phyloP scores from a whole-genome alignment of 257 asterid species.

The Apocynum venetum region DNA sequence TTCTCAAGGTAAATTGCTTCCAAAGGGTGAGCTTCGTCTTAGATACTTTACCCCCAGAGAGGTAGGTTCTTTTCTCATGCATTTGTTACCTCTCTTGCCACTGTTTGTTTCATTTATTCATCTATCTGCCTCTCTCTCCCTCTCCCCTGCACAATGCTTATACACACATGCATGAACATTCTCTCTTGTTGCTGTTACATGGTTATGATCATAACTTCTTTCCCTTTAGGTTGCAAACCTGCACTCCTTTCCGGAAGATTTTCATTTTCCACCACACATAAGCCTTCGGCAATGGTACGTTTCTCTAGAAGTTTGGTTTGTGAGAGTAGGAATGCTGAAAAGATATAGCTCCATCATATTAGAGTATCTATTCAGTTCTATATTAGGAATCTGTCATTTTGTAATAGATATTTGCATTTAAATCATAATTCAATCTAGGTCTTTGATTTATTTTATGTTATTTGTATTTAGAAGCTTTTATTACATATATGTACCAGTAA shows the following conservation, averaged over 20 bases:
- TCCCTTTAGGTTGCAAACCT: conserved; percentile 71
- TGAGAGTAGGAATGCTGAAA: neutral
- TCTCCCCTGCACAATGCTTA: neutral
- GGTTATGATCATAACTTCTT: neutral
- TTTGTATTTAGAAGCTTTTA: neutral
- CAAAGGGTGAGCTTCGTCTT: conserved; percentile 55
- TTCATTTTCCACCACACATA: conserved; percentile 66
- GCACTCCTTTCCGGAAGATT: conserved; percentile 76
- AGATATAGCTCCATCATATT: neutral
- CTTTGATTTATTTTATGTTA: neutral
- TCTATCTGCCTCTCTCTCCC: neutral
- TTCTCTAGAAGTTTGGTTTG: neutral
- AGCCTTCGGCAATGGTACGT: conserved; percentile 86
- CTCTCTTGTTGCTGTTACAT: neutral
- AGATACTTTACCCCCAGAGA: conserved; percentile 96
- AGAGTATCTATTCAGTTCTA: neutral
- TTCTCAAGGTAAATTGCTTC: conserved; percentile 28
- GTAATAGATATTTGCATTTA: neutral
- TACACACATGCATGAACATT: neutral
- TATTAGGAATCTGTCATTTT: neutral
- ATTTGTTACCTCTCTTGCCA: conserved; percentile 8
- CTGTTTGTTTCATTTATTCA: neutral
- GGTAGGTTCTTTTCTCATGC: conserved; percentile 41
- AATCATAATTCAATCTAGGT: neutral
- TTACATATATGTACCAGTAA: neutral